Evolutionary conservation across 2,329 filamentous ascomycete genomes (phyloP).

Genomic region (Ascochyta clinopodiicola): DNA sequence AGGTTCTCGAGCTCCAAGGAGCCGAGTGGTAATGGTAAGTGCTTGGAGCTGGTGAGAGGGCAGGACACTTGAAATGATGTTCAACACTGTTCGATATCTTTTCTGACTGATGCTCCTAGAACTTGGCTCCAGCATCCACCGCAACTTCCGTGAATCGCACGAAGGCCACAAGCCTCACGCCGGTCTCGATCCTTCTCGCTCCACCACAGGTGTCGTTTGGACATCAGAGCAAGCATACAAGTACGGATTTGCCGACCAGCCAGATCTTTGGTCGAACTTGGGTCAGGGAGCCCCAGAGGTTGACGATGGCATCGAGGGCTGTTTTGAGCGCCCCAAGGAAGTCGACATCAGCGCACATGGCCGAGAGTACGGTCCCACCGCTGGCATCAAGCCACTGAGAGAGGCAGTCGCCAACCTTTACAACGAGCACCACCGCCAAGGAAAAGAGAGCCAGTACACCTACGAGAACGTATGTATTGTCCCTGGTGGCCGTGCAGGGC

Average conservation of each 20-base stretch:
- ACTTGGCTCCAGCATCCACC: slow-evolving; percentile 53
- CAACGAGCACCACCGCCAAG: slow-evolving; percentile 89
- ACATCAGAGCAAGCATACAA: slow-evolving; percentile 86
- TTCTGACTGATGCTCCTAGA: slow-evolving; percentile 1
- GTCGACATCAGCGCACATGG: slow-evolving; percentile 81
- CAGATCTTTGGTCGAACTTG: slow-evolving; percentile 86
- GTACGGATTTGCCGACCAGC: slow-evolving; percentile 85
- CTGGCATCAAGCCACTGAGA: slow-evolving; percentile 88
- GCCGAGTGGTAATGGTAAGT: slow-evolving; percentile 47
- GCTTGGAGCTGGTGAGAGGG: background rate
- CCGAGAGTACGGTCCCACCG: slow-evolving; percentile 89
- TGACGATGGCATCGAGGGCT: slow-evolving; percentile 88
- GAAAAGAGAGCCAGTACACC: slow-evolving; percentile 87
- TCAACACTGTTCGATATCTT: background rate
- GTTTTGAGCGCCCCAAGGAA: slow-evolving; percentile 79
- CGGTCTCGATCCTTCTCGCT: slow-evolving; percentile 84
- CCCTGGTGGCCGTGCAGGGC: slow-evolving; percentile 86
- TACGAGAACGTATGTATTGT: slow-evolving; percentile 99
- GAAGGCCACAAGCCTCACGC: slow-evolving; percentile 91
- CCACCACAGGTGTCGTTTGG: slow-evolving; percentile 95
- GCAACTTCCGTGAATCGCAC: slow-evolving; percentile 87
- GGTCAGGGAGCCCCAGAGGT: slow-evolving; percentile 94
- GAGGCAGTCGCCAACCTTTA: slow-evolving; percentile 91
- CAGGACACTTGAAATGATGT: background rate
- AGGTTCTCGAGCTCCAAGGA: slow-evolving; percentile 48